A percentile compares a stretch with the other conserved stretches of the same genome.
These are phyloP conservation scores for Scheffersomyces titani DNA, from an alignment of 1,139 yeast species.

Conservation along the genomic window DNA sequence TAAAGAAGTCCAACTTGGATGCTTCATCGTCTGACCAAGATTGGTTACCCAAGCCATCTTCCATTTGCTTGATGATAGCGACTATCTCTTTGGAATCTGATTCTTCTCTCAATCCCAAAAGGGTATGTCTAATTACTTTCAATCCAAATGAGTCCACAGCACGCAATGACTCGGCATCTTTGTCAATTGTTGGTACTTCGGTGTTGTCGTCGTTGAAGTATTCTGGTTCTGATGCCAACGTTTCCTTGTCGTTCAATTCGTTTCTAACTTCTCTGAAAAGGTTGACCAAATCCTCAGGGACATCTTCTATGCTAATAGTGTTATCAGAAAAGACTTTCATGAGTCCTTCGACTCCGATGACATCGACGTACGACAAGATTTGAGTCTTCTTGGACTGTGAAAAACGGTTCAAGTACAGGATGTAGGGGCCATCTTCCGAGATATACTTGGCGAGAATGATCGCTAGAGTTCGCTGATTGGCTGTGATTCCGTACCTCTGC, in stretches of 20 bases:
- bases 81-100: conserved; percentile 25
- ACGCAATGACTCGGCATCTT: conserved; percentile 56
- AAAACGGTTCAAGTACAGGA: conserved; percentile 13
- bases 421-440: conserved; percentile 11
- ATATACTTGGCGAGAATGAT: conserved; percentile 20
- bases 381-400: conserved; percentile 25
- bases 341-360: conserved; percentile 67
- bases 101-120: conserved; percentile 58
- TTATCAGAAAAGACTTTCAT: conserved; percentile 34
- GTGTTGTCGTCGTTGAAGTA: conserved; percentile 26
- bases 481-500: conserved; percentile 4
- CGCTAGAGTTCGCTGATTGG: conserved; percentile 52
- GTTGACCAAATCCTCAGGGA: conserved; percentile 36
- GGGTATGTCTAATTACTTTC: conserved; percentile 76
- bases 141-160: conserved; percentile 82
- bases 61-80: conserved; percentile 37
- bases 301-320: conserved; percentile 25
- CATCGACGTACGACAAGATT: conserved; percentile 65
- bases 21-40: conserved; percentile 14
- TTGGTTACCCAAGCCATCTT: conserved; percentile 15
- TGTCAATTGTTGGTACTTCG: conserved; percentile 39
- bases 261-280: conserved; percentile 30
- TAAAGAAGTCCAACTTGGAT: conserved; percentile 61
- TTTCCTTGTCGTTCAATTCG: conserved; percentile 14
- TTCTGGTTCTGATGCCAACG: conserved; percentile 17